Base-by-base conservation (phyloP, 345 rosid species). In the Linum trigynum region DNA sequence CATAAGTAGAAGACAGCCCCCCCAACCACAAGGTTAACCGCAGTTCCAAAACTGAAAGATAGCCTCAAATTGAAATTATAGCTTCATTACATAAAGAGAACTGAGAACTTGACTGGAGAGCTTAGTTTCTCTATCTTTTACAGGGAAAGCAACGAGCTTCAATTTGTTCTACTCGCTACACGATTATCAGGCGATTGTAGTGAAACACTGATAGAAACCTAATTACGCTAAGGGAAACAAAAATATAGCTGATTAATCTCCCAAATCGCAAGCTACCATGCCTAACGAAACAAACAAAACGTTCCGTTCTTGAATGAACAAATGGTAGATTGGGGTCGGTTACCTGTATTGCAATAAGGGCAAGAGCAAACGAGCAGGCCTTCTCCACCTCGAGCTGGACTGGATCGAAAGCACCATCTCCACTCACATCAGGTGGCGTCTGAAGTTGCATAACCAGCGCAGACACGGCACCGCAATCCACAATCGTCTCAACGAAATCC, bases 391-490 rank as follows among this genome's bases (percentile, higher is more conserved):
- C 89, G 50, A 79, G 78, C 59, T 82, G 81, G 3, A 71, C 73
- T 0, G 68, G 69, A 32, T 60, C 73, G 2, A 64, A 42, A 38
- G 38, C 56, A 55, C 45, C 55, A 10, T 64, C 71, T 7, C 16
- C 68, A 38, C 38, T 53, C 38, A 1, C 62, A 8, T 64, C 38
- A 38, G 66, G 72, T 1, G 83, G 78, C 0, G 77, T 64, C 64
- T 67, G 80, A 65, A 89, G 79, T 69, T 82, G 84, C 65, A 23
- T 76, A 55, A 85, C 79, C 72, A 89, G 72, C 12, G 78, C 78
- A 75, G 86, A 86, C 35, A 89, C 80, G 4, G 84, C 91, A 10
- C 86, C 92, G 50, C 78, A 81, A 6, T 78, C 84, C 67, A 86
- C 87, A 8, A 89, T 81, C 67, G 68, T 58, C 55, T 82, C 73